A percentile compares a stretch with the other conserved stretches of the same genome.
These are phyloP conservation scores for Phytophthora idaei DNA, from an alignment of 352 stramenopile genomes.

Conservation along the genomic window DNA sequence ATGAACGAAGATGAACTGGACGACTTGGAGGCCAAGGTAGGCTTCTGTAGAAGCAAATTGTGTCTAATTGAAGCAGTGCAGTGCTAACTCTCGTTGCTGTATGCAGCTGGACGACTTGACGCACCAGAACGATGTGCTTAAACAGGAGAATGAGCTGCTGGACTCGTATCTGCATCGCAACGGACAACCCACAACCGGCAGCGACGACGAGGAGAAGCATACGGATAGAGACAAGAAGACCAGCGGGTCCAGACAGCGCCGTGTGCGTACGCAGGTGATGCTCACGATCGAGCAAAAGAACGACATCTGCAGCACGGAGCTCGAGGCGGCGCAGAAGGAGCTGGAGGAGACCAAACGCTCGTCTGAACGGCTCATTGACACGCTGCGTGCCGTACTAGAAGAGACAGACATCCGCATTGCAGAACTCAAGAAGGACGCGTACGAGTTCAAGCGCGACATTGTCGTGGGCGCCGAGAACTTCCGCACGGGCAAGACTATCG, in stretches of 20 bases:
- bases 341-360: conserved; percentile 90
- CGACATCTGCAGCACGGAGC: conserved; percentile 87
- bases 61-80: neutral
- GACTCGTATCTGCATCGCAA: conserved; percentile 84
- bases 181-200: conserved; percentile 43
- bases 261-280: conserved; percentile 61
- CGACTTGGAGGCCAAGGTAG: conserved; percentile 72
- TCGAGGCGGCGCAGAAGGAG: conserved; percentile 89
- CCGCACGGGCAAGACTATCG: conserved; percentile 92
- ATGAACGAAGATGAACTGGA: conserved; percentile 80
- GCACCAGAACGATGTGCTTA: conserved; percentile 89
- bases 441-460: conserved; percentile 96
- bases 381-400: conserved; percentile 90
- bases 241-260: conserved; percentile 45
- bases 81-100: neutral
- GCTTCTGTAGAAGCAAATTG: neutral
- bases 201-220: conserved; percentile 76
- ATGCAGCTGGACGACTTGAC: conserved; percentile 83
- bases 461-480: conserved; percentile 95
- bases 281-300: conserved; percentile 95
- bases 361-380: conserved; percentile 94
- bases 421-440: conserved; percentile 96
- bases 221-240: conserved; percentile 58
- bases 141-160: conserved; percentile 92
- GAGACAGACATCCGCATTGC: conserved; percentile 94